A percentile compares a stretch with the other conserved stretches of the same genome.
Conservation (phyloP, 179 eudicot genomes). For the Silene coronaria region DNA sequence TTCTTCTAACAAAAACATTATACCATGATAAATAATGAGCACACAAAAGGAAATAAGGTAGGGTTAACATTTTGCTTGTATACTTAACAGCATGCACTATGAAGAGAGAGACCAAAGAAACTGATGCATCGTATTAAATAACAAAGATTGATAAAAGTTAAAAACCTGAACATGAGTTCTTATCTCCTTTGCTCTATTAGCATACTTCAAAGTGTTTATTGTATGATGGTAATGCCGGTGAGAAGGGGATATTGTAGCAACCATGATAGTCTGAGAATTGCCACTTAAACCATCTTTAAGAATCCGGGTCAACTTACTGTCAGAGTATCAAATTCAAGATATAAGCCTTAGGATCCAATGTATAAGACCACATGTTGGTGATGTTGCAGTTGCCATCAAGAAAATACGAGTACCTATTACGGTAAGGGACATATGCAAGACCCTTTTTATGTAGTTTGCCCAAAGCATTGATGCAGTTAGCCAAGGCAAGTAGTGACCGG, state of each 20-base stretch:
- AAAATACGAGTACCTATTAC: constrained; percentile 53
- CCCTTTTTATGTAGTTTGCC: constrained; percentile 88
- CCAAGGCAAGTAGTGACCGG: constrained; percentile 79
- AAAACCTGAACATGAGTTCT: constrained; percentile 81
- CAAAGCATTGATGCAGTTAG: constrained; percentile 83
- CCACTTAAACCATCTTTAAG: constrained; percentile 92
- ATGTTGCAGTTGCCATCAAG: constrained; percentile 14
- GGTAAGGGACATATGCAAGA: constrained; percentile 86
- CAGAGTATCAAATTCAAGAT: constrained; percentile 15
- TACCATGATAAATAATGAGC: not conserved
- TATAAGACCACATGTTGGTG: not conserved
- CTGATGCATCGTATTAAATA: not conserved
- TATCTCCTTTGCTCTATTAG: constrained; percentile 85
- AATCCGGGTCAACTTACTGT: constrained; percentile 79
- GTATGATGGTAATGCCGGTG: constrained; percentile 76
- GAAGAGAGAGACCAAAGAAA: not conserved
- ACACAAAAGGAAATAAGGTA: not conserved
- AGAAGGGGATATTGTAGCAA: constrained; percentile 77
- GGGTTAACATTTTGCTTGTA: not conserved
- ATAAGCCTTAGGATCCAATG: constrained; percentile 22
- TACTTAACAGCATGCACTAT: not conserved
- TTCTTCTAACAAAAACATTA: not conserved
- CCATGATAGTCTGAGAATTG: constrained; percentile 80
- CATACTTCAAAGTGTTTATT: constrained; percentile 75
- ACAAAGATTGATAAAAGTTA: constrained; percentile 20